A percentile compares a stretch with the other conserved stretches of the same genome.
These are phyloP conservation scores for Aspergillus candidus DNA, from an alignment of 2,329 filamentous ascomycete genomes.

Conservation along the genomic window DNA sequence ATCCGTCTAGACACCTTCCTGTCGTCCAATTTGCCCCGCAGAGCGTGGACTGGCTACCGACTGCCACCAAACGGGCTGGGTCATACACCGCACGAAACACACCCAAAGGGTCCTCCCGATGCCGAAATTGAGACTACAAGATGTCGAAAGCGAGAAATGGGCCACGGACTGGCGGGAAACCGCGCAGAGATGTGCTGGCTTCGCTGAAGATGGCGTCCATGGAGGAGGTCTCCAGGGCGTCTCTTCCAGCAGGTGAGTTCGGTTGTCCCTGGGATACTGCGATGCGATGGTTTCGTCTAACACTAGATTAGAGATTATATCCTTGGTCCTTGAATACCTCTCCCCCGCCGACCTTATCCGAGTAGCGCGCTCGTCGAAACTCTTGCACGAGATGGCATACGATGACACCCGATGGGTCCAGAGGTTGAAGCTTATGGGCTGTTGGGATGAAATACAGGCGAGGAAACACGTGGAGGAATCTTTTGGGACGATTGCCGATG, in stretches of 20 bases:
- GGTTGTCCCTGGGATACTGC: background rate
- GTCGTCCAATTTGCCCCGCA: background rate
- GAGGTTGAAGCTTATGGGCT: slow-evolving; percentile 75
- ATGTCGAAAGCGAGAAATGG: slow-evolving; percentile 49
- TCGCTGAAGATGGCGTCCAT: slow-evolving; percentile 77
- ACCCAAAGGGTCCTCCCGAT: slow-evolving; percentile 18
- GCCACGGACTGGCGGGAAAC: slow-evolving; percentile 25
- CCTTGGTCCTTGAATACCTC: slow-evolving; percentile 81
- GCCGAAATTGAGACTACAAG: slow-evolving; percentile 18
- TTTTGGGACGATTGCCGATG: slow-evolving; percentile 29
- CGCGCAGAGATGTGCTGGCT: slow-evolving; percentile 56
- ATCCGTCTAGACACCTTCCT: background rate
- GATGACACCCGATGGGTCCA: slow-evolving; percentile 95
- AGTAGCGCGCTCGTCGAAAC: slow-evolving; percentile 76
- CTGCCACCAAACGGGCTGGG: slow-evolving; percentile 7
- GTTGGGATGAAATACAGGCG: slow-evolving; percentile 87
- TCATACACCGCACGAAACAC: slow-evolving; percentile 4
- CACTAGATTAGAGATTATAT: slow-evolving; percentile 65
- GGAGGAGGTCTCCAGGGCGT: slow-evolving; percentile 64
- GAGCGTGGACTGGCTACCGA: background rate
- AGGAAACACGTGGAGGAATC: slow-evolving; percentile 71
- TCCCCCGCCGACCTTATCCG: slow-evolving; percentile 77
- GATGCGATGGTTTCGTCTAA: slow-evolving; percentile 16
- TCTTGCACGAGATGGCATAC: slow-evolving; percentile 96
- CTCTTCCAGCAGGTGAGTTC: slow-evolving; percentile 69